Conservation (phyloP, 805 yeast genomes). For the Pichia membranifaciens region DNA sequence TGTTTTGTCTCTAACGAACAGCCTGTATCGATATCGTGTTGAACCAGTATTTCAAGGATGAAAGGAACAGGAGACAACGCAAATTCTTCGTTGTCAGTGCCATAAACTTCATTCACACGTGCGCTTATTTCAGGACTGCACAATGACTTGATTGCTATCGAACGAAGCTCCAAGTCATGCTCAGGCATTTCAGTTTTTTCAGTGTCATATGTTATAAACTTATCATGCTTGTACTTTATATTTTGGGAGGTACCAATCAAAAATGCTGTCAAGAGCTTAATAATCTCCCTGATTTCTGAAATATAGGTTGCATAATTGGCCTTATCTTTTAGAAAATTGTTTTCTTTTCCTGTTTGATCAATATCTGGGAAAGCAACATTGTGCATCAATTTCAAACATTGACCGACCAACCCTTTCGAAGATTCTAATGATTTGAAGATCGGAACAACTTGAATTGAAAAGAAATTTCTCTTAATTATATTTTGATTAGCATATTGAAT, state of each 20-base stretch:
- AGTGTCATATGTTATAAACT: constrained; percentile 22
- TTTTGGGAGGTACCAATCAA: constrained; percentile 30
- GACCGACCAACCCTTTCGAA: constrained; percentile 6
- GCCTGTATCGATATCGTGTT: constrained; percentile 27
- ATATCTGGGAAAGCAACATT: constrained; percentile 9
- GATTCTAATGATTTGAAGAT: constrained; percentile 9
- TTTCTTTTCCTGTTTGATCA: background rate
- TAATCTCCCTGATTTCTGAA: constrained; percentile 13
- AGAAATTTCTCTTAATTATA: constrained; percentile 15
- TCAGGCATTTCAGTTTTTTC: constrained; percentile 7
- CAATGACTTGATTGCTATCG: constrained; percentile 37
- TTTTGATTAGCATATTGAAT: constrained; percentile 23
- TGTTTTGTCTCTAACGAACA: constrained; percentile 12
- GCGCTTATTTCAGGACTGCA: constrained; percentile 38
- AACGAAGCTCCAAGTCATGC: constrained; percentile 21
- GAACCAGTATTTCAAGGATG: constrained; percentile 42
- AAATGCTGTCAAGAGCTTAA: constrained; percentile 29
- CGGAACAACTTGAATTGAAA: constrained; percentile 16
- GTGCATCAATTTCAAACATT: constrained; percentile 5
- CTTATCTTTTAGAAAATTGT: background rate
- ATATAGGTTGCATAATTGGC: background rate
- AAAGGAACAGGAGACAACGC: constrained; percentile 42
- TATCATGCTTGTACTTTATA: constrained; percentile 18
- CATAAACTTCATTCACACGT: constrained; percentile 37
- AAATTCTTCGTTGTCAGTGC: constrained; percentile 30